Base-by-base conservation (phyloP, 495 filamentous ascomycete species). In the Aspergillus indologenus region DNA sequence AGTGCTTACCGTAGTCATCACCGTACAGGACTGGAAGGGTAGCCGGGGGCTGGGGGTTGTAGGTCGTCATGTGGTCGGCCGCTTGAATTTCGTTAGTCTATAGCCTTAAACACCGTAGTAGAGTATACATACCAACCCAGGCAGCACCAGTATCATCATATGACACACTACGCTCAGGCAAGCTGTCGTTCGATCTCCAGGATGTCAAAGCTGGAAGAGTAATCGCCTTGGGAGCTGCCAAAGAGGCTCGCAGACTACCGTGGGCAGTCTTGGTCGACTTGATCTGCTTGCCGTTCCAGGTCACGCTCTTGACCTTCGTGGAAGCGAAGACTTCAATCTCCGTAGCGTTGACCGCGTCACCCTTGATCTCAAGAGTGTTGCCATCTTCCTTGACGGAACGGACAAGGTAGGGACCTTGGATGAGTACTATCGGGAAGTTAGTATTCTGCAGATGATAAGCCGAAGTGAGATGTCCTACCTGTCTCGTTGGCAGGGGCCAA, bases 181-280 rank as follows among this genome's bases (percentile, higher is more conserved):
- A 80, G 53, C 82, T 81, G 73, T 92, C 83, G 44, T 85, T 69
- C 45, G 79, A 80, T 62, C 83, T 86, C 89, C 89, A 92, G 0
- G 76, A 65, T 19, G 68, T 68, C 11, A 91, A 73, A 15, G 76
- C 52, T 0, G 88, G 87, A 8, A 90, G 45, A 5, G 58, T 67
- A 44, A 88, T 52, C 4, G 73, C 60, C 1, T 70, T 56, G 0
- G 67, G 68, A 61, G 78, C 83, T 18, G 68, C 62, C 9, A 87
- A 61, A 1, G 61, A 78, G 4, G 77, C 77, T 9, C 79, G 71
- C 54, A 82, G 73, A 61, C 81, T 77, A 54, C 84, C 81, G 58
- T 75, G 70, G 17, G 66, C 34, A 58, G 79, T 70, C 58, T 71
- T 65, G 18, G 62, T 66, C 55, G 71, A 72, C 14, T 65, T 59